Base-by-base conservation (phyloP, 768 basidiomycete genomes). In the Trametes gibbosa region DNA sequence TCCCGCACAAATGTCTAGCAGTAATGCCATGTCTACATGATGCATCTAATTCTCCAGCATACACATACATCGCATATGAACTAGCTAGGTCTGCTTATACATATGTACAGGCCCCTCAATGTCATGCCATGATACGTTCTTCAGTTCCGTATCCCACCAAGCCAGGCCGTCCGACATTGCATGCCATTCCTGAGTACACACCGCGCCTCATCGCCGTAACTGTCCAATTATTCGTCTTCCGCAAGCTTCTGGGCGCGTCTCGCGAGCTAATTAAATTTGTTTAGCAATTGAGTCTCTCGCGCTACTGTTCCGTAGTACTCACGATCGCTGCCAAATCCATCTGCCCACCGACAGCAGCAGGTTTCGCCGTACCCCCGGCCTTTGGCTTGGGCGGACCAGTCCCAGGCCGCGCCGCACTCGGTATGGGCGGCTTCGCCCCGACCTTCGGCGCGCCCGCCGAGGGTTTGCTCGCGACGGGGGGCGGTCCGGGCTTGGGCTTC, bases 261-360 rank as follows among this genome's bases (percentile, higher is more conserved):
- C 21, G 90, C 90, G 55, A 92, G 72, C 90, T 92, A 45, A n/a
- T 37, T 21, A 29, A 23, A 16, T 2, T 4, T 49, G n/a, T 34
- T 46, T 35, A 51, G 56, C 37, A 1, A 35, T n/a, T 24, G 14
- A 24, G 17, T 19, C 29, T 17, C 12, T 24, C 19, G 13, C 23
- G 16, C 37, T 27, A 17, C 1, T 39, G 50, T 1, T 43, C 3
- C 9, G 19, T 12, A 50, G n/a, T 3, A 79, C 89, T 78, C 65
- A 95, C 90, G 49, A 83, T 87, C 63, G 92, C 91, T 58, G 93
- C 90, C 62, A 95, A 74, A 74, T 93, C 93, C 74, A 91, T 63
- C 67, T 93, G 91, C 16, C 81, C 83, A 32, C 80, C 80, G 3
- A 76, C 72, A 5, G 79, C 80, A 39, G 73, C 72, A 47, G 74